A percentile compares a stretch with the other conserved stretches of the same genome.
Evolutionary conservation across 2,329 filamentous ascomycete species (phyloP).

Genomic region (Incumbomyces lentus): DNA sequence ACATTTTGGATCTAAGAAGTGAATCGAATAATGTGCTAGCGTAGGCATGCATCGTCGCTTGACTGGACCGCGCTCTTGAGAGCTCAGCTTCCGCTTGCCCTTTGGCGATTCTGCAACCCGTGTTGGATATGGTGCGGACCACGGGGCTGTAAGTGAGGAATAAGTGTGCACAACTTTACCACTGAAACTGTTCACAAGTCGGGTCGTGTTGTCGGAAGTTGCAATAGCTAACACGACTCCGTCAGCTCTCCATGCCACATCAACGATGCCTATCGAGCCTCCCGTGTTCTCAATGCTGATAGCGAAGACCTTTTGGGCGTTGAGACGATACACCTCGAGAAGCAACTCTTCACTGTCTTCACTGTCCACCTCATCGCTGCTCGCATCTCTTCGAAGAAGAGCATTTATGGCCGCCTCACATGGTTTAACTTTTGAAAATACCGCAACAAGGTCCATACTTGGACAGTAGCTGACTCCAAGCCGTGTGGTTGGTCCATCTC

Average conservation of each 20-base stretch:
- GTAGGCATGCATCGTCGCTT: conserved; percentile 3
- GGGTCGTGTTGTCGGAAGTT: conserved; percentile 70
- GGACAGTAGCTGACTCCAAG: conserved; percentile 52
- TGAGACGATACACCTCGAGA: conserved; percentile 67
- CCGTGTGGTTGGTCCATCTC: not conserved
- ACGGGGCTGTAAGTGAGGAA: conserved; percentile 27
- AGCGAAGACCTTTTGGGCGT: conserved; percentile 59
- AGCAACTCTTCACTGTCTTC: conserved; percentile 42
- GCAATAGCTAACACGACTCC: conserved; percentile 71
- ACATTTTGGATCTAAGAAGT: conserved; percentile 1
- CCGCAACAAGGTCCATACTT: conserved; percentile 70
- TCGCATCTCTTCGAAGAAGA: not conserved
- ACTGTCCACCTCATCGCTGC: conserved; percentile 44
- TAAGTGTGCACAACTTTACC: conserved; percentile 63
- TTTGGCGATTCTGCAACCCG: conserved; percentile 19
- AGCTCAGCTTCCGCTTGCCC: not conserved
- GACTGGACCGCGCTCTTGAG: conserved; percentile 4
- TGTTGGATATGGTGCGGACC: conserved; percentile 44
- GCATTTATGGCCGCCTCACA: not conserved
- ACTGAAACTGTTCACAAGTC: conserved; percentile 67
- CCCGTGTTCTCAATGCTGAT: conserved; percentile 26
- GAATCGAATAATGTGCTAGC: not conserved
- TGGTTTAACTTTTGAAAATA: conserved; percentile 24
- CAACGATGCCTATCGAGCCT: not conserved
- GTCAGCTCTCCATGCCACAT: conserved; percentile 55